Conservation (phyloP, 148 eudicot species). For the Nepenthes gracilis region DNA sequence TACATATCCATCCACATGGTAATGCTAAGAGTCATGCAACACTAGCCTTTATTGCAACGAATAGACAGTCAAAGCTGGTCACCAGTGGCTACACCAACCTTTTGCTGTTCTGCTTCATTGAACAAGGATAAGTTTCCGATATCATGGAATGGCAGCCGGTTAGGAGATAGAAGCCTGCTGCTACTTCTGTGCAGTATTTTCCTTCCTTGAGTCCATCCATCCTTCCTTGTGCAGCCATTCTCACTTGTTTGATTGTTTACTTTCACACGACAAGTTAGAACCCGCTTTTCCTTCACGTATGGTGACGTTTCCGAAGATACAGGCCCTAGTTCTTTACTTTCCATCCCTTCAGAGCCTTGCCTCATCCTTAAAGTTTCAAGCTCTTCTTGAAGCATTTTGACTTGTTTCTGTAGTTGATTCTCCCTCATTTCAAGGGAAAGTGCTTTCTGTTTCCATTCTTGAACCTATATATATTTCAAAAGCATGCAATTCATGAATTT, state of each 20-base stretch:
- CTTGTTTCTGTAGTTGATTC: constrained; percentile 33
- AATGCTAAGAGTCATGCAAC: too few species aligned
- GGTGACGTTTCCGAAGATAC: constrained; percentile 40
- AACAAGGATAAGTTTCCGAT: constrained; percentile 52
- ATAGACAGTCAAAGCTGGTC: too few species aligned
- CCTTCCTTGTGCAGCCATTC: constrained; percentile 11
- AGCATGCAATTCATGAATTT: too few species aligned
- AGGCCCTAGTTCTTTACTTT: constrained; percentile 12
- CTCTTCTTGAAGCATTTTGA: constrained; percentile 23
- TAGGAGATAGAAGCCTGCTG: constrained; percentile 11
- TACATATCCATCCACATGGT: too few species aligned
- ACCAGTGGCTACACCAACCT: too few species aligned
- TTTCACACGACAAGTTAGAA: constrained; percentile 32
- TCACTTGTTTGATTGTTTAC: constrained; percentile 22
- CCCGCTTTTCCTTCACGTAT: constrained; percentile 56
- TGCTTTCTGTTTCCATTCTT: constrained; percentile 66
- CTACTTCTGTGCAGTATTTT: constrained; percentile 14
- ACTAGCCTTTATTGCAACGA: too few species aligned
- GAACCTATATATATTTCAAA: constrained; percentile 27
- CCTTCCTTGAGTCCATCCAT: constrained; percentile 9
- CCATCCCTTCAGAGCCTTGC: constrained; percentile 9
- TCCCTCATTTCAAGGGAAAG: constrained; percentile 33
- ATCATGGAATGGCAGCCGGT: constrained; percentile 50
- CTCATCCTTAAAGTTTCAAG: constrained; percentile 25
- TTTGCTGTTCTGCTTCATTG: constrained; percentile 27